Evolutionary conservation across 1,284 basidiomycete genomes (phyloP), one percentile per base, ranked within the genome.

Genomic region (Puccinia novopanici): DNA sequence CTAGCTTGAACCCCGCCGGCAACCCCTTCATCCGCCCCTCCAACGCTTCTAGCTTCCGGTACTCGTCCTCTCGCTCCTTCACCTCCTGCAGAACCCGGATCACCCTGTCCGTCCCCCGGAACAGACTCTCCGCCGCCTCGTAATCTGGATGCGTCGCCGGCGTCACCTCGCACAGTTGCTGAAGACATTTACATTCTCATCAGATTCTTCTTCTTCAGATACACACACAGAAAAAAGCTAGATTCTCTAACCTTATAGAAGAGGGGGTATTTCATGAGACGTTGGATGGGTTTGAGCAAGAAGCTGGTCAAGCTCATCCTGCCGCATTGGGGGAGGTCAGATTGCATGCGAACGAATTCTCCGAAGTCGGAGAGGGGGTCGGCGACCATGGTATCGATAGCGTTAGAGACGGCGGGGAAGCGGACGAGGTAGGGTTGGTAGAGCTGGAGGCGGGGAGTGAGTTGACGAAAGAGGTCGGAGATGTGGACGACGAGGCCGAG

Each of bases 371-470:
- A 27, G 22, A 86, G 85, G 22, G 86, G 84, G 82, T 91, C 89
- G 10, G 50, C 27, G 4, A 52, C 17, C 48, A 70, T 34, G 27
- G 61, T 27, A 40, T 68, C 63, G 52, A 94, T 89, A 75, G 88
- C 84, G 12, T 87, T 86, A 0, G 88, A 88, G 0, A 91, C 89
- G 40, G 88, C 87, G 72, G 91, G 91, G 63, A 94, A 88, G 68
- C 90, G 88, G 17, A 92, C 90, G 3, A 96, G 87, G 85, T 95
- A 96, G 15, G 92, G 91, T 85, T 94, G 93, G 84, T 96, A 93
- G 4, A 92, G 89, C 12, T 75, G n/a, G 17, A 50, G 40, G 61
- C 63, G 40, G 19, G 37, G 57, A 37, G 54, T 54, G 12, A 42
- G 34, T 50, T 77, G 63, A 2, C 30, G 61, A 37, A 94, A 86